Conservation (phyloP, 2,329 filamentous ascomycete genomes). For the Alternaria ethzedia region DNA sequence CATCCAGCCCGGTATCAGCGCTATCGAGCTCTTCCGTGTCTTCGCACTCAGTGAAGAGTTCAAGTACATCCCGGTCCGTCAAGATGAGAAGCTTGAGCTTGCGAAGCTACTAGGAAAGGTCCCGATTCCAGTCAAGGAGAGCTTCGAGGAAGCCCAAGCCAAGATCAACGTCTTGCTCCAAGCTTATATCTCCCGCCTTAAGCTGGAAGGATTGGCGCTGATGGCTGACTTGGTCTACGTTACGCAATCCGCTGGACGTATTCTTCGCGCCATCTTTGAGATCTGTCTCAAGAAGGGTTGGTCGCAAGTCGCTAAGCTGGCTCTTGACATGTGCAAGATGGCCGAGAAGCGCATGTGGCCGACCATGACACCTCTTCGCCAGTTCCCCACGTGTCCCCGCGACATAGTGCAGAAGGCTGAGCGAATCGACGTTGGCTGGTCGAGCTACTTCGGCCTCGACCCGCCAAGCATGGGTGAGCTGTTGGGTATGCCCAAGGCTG, state of each 20-base stretch:
- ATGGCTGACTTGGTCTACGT: constrained; percentile 99
- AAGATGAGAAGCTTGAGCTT: constrained; percentile 96
- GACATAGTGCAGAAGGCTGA: constrained; percentile 93
- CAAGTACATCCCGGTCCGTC: constrained; percentile 97
- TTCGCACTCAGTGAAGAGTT: constrained; percentile 97
- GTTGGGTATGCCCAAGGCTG: constrained; percentile 86
- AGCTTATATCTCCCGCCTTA: constrained; percentile 93
- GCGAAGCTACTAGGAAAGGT: constrained; percentile 89
- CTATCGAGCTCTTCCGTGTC: constrained; percentile 94
- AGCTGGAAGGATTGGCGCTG: constrained; percentile 88
- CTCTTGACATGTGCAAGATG: constrained; percentile 97
- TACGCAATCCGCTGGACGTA: constrained; percentile 95
- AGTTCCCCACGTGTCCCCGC: constrained; percentile 78
- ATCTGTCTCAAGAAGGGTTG: constrained; percentile 97
- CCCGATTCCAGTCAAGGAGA: constrained; percentile 96
- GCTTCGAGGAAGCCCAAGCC: constrained; percentile 92
- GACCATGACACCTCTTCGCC: constrained; percentile 93
- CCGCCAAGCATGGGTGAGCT: constrained; percentile 96
- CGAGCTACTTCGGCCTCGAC: constrained; percentile 93
- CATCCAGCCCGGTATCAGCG: constrained; percentile 89
- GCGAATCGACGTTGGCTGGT: constrained; percentile 92
- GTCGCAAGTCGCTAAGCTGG: constrained; percentile 90
- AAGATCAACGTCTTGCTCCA: constrained; percentile 98
- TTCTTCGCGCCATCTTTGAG: constrained; percentile 93
- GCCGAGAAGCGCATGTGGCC: constrained; percentile 99